Conservation (phyloP, 2,329 filamentous ascomycete genomes). For the Hypoxylon sp. region DNA sequence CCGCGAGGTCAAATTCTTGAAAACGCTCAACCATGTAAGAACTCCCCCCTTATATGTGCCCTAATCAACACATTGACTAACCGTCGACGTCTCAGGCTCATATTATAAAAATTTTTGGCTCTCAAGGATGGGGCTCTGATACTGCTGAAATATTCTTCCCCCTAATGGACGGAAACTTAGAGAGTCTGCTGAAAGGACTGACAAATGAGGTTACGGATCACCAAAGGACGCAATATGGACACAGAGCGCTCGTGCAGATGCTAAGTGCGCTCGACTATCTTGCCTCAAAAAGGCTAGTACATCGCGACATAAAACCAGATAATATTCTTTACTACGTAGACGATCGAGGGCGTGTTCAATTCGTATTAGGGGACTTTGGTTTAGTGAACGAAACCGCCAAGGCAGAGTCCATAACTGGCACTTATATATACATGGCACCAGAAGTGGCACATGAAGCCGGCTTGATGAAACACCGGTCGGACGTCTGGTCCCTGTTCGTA, state of each 20-base stretch:
- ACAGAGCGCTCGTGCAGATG: slow-evolving; percentile 17
- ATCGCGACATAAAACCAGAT: slow-evolving; percentile 42
- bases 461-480: background rate
- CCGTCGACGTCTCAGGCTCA: slow-evolving; percentile 8
- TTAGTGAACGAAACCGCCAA: background rate
- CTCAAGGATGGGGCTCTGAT: slow-evolving; percentile 7
- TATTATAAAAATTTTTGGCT: slow-evolving; percentile 20
- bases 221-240: background rate
- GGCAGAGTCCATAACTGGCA: slow-evolving; percentile 9
- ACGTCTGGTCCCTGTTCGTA: slow-evolving; percentile 37
- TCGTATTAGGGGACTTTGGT: slow-evolving; percentile 33
- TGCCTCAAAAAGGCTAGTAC: slow-evolving; percentile 10
- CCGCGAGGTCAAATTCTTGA: background rate
- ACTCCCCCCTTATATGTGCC: background rate
- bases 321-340: slow-evolving; percentile 37
- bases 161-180: slow-evolving; percentile 11
- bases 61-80: background rate
- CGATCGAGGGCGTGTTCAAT: background rate
- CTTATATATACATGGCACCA: slow-evolving; percentile 13
- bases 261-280: slow-evolving; percentile 38
- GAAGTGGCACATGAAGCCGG: background rate
- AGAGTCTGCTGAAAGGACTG: background rate
- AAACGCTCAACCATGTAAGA: slow-evolving; percentile 14
- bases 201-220: background rate
- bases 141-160: slow-evolving; percentile 27